These are phyloP conservation scores for Neurospora sp. DNA, from an alignment of 495 filamentous ascomycete genomes.

Conservation along the genomic window DNA sequence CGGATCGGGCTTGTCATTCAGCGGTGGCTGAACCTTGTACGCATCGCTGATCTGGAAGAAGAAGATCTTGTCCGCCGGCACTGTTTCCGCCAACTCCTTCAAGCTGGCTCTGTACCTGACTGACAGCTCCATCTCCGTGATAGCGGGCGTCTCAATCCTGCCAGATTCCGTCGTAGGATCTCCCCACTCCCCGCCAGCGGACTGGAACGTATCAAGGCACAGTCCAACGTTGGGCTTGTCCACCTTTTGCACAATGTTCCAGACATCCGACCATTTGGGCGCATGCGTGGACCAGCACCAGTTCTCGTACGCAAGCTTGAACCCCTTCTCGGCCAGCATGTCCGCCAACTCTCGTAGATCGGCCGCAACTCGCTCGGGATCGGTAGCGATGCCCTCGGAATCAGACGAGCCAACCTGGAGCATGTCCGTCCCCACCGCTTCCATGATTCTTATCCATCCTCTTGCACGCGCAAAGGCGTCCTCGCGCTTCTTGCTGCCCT, in stretches of 20 bases:
- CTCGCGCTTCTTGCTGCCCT: conserved; percentile 42
- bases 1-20: conserved; percentile 30
- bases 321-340: conserved; percentile 44
- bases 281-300: conserved; percentile 78
- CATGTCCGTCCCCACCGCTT: conserved; percentile 57
- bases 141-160: conserved; percentile 23
- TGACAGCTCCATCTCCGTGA: conserved; percentile 29
- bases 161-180: conserved; percentile 63
- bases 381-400: conserved; percentile 41
- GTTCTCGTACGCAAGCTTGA: conserved; percentile 68
- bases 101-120: conserved; percentile 43
- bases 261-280: conserved; percentile 56
- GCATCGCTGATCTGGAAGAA: conserved; percentile 71
- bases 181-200: conserved; percentile 62
- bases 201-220: conserved; percentile 79
- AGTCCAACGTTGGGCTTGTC: conserved; percentile 59
- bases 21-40: conserved; percentile 48
- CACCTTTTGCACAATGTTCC: conserved; percentile 52
- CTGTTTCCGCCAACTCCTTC: conserved; percentile 38
- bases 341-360: conserved; percentile 59
- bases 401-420: conserved; percentile 75
- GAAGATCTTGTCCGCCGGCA: conserved; percentile 65
- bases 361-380: conserved; percentile 38
- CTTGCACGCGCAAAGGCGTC: conserved; percentile 56
- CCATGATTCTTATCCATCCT: conserved; percentile 68